Percentiles rank a stretch among this genome's conserved stretches.
These are phyloP conservation scores for Microdochium trichocladiopsis DNA, from an alignment of 2,329 filamentous ascomycete genomes.

Conservation along the genomic window DNA sequence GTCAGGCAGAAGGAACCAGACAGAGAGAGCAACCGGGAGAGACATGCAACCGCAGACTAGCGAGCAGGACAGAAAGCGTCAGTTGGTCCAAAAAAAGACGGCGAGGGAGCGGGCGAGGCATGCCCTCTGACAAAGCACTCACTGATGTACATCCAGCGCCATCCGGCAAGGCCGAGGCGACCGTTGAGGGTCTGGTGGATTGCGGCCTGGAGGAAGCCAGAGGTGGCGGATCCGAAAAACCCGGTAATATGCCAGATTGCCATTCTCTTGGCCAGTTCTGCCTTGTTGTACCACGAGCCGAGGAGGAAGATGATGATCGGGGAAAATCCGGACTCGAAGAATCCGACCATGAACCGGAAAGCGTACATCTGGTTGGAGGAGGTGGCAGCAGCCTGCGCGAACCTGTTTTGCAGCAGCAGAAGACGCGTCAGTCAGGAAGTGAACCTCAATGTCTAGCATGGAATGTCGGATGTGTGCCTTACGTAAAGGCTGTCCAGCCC, in stretches of 20 bases:
- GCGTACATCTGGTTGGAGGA: slow-evolving; percentile 17
- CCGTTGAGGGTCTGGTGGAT: slow-evolving; percentile 19
- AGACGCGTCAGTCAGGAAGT: background rate
- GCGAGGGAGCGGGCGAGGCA: slow-evolving; percentile 1
- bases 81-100: background rate
- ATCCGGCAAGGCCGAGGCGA: slow-evolving; percentile 18
- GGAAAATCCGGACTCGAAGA: slow-evolving; percentile 21
- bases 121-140: slow-evolving; percentile 1
- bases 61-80: background rate
- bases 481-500: slow-evolving; percentile 6
- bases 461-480: slow-evolving; percentile 6
- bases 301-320: slow-evolving; percentile 20
- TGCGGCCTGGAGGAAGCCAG: slow-evolving; percentile 21
- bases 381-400: slow-evolving; percentile 16
- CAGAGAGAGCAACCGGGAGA: slow-evolving; percentile 16
- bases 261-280: slow-evolving; percentile 18
- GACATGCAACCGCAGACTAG: slow-evolving; percentile 15
- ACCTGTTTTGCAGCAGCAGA: slow-evolving; percentile 13
- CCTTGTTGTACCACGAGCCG: slow-evolving; percentile 20
- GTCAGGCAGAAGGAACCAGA: slow-evolving; percentile 18
- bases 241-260: slow-evolving; percentile 18
- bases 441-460: background rate
- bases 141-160: slow-evolving; percentile 24
- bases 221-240: slow-evolving; percentile 15
- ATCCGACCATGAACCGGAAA: slow-evolving; percentile 22